Percentiles rank a stretch among this genome's conserved stretches.
These are phyloP conservation scores for Ustilago crameri DNA, from an alignment of 1,284 basidiomycete genomes.

Conservation along the genomic window DNA sequence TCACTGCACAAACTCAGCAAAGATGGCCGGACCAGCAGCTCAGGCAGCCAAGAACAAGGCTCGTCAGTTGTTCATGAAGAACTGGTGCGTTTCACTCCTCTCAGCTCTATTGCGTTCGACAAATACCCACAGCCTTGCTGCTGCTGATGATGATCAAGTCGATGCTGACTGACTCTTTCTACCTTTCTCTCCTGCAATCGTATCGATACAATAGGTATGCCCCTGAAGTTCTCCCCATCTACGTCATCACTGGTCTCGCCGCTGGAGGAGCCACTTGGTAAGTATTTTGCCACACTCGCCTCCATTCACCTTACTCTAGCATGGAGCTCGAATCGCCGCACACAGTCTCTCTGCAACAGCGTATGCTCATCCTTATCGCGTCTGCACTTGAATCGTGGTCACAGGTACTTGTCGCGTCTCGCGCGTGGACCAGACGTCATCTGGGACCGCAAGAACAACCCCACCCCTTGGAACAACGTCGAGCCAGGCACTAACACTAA, in stretches of 20 bases:
- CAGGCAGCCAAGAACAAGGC: slow-evolving; percentile 56
- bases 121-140: no score
- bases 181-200: neutral
- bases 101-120: no score
- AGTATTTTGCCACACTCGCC: slow-evolving; percentile 12
- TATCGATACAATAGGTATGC: slow-evolving; percentile 33
- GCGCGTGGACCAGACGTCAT: slow-evolving; percentile 64
- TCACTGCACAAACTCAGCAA: slow-evolving; percentile 1
- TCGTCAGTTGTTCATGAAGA: slow-evolving; percentile 57
- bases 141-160: neutral
- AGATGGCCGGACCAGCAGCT: slow-evolving; percentile 47
- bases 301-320: no score
- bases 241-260: slow-evolving; percentile 60
- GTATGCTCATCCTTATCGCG: neutral
- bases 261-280: slow-evolving; percentile 61
- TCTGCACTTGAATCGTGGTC: neutral
- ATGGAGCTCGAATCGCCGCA: no score
- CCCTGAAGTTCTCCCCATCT: slow-evolving; percentile 61
- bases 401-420: slow-evolving; percentile 59
- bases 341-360: no score
- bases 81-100: slow-evolving; percentile 59
- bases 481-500: slow-evolving; percentile 64
- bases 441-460: slow-evolving; percentile 67
- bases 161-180: neutral
- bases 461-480: slow-evolving; percentile 65